Evolutionary conservation across 129 eudicot species (phyloP), one percentile per base, ranked within the genome.

Genomic region (Centaurea solstitialis): DNA sequence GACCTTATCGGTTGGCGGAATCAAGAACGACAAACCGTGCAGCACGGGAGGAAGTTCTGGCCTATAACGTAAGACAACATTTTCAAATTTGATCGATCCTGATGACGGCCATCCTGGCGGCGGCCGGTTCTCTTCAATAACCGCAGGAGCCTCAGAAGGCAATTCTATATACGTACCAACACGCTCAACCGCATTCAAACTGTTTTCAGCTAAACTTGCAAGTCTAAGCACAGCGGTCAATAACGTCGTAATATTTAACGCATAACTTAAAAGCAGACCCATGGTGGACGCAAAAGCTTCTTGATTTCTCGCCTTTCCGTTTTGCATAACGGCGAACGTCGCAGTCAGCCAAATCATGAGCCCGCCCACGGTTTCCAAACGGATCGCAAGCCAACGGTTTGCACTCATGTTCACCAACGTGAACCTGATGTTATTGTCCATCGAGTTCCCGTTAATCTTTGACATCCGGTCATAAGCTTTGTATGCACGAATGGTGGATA

Each of bases 271-370:
- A 66, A 95, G 97, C 45, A 95, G 76, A 74, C 99, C 99, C 99
- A 92, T 92, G 47, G 99, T 86, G 68, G 99, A 87, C 73, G 99
- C 99, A 87, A 95, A 92, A 20, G 97, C 99, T 62, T 83, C 89
- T 79, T 95, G 96, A 61, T 95, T 91, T 79, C 84, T 93, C 59
- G 94, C 93, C 75, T 90, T 89, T n/a, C 91, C 89, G 40, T 93
- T 93, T 78, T 93, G 98, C 95, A 96, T 86, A 11, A 96, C 98
- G 23, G 99, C 98, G 79, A 96, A 96, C 10, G 99, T 91, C 72
- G 99, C 98, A 2, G 97, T 94, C 20, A 94, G 67, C 98, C 98
- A 94, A 37, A 95, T 95, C 97, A 95, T 95, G 86, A 95, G 79
- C 20, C 99, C 99, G 15, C 99, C 99, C 9, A 95, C 76, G 26